Evolutionary conservation across 768 basidiomycete species (phyloP), one percentile per base, ranked within the genome.

Genomic region (Mycena maculata): DNA sequence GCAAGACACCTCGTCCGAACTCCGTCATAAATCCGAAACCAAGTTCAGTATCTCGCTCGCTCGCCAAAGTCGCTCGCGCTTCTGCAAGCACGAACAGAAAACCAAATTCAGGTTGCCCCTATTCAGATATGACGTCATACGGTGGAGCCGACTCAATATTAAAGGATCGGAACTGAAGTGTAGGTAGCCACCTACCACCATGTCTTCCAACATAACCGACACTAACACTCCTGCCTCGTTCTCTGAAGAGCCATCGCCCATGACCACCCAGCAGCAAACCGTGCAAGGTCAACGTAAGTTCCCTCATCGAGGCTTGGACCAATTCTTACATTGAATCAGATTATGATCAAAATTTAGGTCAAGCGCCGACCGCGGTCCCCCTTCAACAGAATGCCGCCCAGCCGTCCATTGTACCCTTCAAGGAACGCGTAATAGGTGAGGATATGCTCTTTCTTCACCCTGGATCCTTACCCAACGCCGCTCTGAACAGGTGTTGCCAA

Each of bases 391-490:
- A 8, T 25, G 16, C 45, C 18, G 44, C 31, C 5, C 38, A 64
- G 22, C 68, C 64, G 1, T 65, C 69, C 7, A 63, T 70, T 11
- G 81, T 85, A 31, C 81, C 88, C 16, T 90, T 89, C 79, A 89
- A 88, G 74, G 87, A 90, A 49, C 82, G 80, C 63, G 85, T 88
- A 10, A 83, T 88, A 49, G 88, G 88, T 87, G 65, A 27, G 82
- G 69, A 44, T 60, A 7, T 28, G 16, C 33, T 48, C 11, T 18
- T 49, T 20, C 28, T 1, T 28, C 55, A 18, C n/a, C 72, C 39
- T 55, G 9, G 23, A 70, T n/a, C 50, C 28, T 42, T 60, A 41
- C 16, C 31, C 44, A 48, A n/a, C 33, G 3, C 8, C 33, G 4
- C 47, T 7, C 4, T 44, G 15, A 20, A 64, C 50, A 79, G 79